Percentiles rank a stretch among this genome's conserved stretches.
Evolutionary conservation across 2,329 filamentous ascomycete genomes (phyloP).

Genomic region (Neophaeococcomyces mojaviensis): DNA sequence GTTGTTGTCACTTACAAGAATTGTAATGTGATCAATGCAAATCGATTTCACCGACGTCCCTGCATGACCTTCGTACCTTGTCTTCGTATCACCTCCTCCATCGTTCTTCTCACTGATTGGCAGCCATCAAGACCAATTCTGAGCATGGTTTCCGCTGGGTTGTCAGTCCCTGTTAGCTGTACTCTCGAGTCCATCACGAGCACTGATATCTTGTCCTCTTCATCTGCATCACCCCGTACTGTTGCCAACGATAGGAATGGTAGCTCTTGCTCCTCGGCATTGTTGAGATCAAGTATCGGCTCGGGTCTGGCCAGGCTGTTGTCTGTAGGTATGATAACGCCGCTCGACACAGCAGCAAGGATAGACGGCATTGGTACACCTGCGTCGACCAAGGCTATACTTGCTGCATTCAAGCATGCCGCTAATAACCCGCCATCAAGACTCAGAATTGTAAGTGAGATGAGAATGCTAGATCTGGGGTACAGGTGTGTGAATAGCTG

Average conservation of each 20-base stretch:
- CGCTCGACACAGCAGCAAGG: slow-evolving; percentile 78
- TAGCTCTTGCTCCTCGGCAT: slow-evolving; percentile 59
- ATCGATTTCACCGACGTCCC: slow-evolving; percentile 12
- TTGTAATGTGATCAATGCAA: neutral
- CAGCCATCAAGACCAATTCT: slow-evolving; percentile 88
- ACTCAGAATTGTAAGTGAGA: slow-evolving; percentile 79
- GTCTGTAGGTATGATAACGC: slow-evolving; percentile 42
- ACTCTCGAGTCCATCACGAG: slow-evolving; percentile 82
- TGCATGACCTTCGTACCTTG: slow-evolving; percentile 20
- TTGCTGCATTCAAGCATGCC: slow-evolving; percentile 82
- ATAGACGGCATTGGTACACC: slow-evolving; percentile 94
- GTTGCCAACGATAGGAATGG: slow-evolving; percentile 84
- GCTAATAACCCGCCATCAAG: slow-evolving; percentile 87
- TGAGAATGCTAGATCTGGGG: slow-evolving; percentile 74
- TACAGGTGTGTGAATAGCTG: slow-evolving; percentile 81
- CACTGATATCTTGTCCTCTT: slow-evolving; percentile 58
- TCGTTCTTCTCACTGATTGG: slow-evolving; percentile 69
- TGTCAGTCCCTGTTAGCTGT: slow-evolving; percentile 50
- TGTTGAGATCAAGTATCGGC: slow-evolving; percentile 37
- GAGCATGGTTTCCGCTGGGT: slow-evolving; percentile 80
- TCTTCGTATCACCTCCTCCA: slow-evolving; percentile 64
- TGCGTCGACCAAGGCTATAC: slow-evolving; percentile 85
- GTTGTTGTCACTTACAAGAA: neutral
- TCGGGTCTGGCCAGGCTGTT: slow-evolving; percentile 21
- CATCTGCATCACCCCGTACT: slow-evolving; percentile 58